Evolutionary conservation across 345 rosid genomes (phyloP).

Genomic region (Streptanthus diversifolius): DNA sequence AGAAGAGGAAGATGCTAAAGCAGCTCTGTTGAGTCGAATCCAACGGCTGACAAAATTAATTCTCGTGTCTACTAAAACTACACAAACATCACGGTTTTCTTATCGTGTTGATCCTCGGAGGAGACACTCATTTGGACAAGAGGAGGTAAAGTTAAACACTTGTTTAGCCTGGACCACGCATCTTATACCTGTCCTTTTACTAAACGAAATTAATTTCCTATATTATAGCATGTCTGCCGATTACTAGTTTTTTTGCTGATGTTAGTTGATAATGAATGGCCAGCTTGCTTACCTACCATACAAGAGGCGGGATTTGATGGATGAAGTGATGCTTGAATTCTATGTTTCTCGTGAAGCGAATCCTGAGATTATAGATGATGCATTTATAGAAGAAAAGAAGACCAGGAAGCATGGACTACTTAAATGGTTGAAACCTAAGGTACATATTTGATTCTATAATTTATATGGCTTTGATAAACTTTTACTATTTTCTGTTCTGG

Average conservation of each 20-base stretch:
- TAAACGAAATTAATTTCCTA: not conserved
- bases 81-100: constrained; percentile 69
- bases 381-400: constrained; percentile 77
- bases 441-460: constrained; percentile 27
- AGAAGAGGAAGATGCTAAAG: constrained; percentile 97
- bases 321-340: constrained; percentile 74
- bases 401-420: constrained; percentile 81
- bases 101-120: constrained; percentile 71
- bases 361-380: constrained; percentile 55
- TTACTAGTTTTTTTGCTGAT: constrained; percentile 25
- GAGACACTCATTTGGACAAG: constrained; percentile 99
- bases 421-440: constrained; percentile 90
- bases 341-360: constrained; percentile 70
- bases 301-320: constrained; percentile 91
- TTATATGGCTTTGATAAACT: constrained; percentile 22
- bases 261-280: constrained; percentile 30
- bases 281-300: constrained; percentile 97
- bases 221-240: not conserved
- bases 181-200: constrained; percentile 7
- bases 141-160: constrained; percentile 61
- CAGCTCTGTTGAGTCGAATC: constrained; percentile 87
- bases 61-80: constrained; percentile 83
- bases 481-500: not conserved
- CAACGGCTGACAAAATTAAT: constrained; percentile 86
- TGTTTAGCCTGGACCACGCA: not conserved